Base-by-base conservation (phyloP, 1,284 basidiomycete species). In the Ceratobasidium sp. region DNA sequence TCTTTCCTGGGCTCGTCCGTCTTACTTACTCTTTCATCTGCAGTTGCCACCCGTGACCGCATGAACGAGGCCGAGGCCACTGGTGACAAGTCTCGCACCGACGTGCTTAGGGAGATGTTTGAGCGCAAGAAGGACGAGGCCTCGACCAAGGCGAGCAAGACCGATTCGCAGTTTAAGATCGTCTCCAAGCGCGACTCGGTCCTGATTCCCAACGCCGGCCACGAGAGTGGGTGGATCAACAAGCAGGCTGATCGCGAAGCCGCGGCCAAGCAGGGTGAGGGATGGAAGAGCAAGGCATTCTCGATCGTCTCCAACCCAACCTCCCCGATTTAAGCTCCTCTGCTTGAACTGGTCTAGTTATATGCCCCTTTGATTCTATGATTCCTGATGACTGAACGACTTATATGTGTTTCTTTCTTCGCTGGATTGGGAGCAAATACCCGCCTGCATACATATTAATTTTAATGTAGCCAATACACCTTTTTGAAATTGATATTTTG, bases 31-130 rank as follows among this genome's bases (percentile, higher is more conserved):
- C 26, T 15, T 40, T 55, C 23, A 49, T 49, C 46, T 49, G 44
- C 46, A 67, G 64, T 81, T 94, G n/a, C 88, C 88, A 23, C 93
- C 42, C 88, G 92, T 23, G 92, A 95, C 81, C 87, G 91, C 49
- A 91, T 96, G 90, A 90, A 91, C 58, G 91, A 90, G 80, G 94
- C 92, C 64, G 91, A 91, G 85, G 83, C 85, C 60, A 86, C 84
- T 58, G 90, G 92, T 75, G 89, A 90, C 44, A 85, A 82, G 60
- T 87, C 85, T 72, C 87, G 89, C 63, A 87, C 86, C 18, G 86
- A 94, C 79, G 91, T 90, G 2, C 85, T 97, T 81, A 92, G 94
- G 85, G 90, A 94, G 89, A 78, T 91, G 68, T 92, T 92, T 85
- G 87, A 89, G 83, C 86, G 87, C 42, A 90, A 90, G 81, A 89